These are phyloP conservation scores for Agrostemma githago DNA, from an alignment of 148 eudicot species.

Conservation along the genomic window DNA sequence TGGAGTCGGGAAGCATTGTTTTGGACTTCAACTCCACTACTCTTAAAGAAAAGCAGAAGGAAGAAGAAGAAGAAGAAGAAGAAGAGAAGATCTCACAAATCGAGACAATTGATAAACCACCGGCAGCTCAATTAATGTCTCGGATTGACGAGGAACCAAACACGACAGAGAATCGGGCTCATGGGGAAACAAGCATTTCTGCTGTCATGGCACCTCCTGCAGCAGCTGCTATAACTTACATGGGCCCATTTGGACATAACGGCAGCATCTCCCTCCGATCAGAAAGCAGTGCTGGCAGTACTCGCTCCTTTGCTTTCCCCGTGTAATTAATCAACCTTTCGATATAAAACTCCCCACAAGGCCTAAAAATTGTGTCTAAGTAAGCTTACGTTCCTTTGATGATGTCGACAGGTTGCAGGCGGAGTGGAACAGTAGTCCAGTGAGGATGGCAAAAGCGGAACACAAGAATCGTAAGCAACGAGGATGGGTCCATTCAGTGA, in stretches of 20 bases:
- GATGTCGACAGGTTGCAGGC: constrained; percentile 52
- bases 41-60: constrained; percentile 1
- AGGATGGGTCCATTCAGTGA: constrained; percentile 67
- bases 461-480: constrained; percentile 47
- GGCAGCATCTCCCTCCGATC: constrained; percentile 83
- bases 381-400: neutral
- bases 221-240: constrained; percentile 43
- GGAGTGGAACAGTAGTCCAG: constrained; percentile 93
- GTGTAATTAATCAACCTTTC: constrained; percentile 41
- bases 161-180: constrained; percentile 29
- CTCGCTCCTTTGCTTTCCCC: constrained; percentile 95
- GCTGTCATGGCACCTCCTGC: constrained; percentile 46
- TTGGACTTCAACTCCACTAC: constrained; percentile 47
- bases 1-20: constrained; percentile 49
- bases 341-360: neutral
- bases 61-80: neutral
- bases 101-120: constrained; percentile 29
- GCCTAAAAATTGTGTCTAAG: neutral
- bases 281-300: constrained; percentile 85
- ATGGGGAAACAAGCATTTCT: constrained; percentile 75
- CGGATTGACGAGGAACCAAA: constrained; percentile 28
- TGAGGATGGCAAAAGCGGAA: constrained; percentile 87
- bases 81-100: constrained; percentile 24
- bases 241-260: constrained; percentile 44
- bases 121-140: constrained; percentile 27